phyloP scores from a whole-genome alignment of 176 grass and related monocot genomes.

The barley (Hordeum vulgare) region DNA sequence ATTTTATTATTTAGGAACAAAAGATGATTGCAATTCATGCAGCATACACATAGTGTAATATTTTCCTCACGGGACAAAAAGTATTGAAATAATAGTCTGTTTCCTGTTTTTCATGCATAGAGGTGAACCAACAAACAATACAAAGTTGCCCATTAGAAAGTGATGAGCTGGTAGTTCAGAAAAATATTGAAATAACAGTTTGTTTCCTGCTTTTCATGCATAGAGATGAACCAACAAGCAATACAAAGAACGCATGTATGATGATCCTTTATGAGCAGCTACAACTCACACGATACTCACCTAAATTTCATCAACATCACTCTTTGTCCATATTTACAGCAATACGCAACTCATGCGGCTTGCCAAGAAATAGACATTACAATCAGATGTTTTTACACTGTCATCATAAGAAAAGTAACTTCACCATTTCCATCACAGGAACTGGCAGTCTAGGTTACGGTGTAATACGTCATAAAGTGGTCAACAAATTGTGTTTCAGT shows the following conservation, averaged over 20 bases:
- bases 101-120: background rate
- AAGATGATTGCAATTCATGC: background rate
- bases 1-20: background rate
- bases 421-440: background rate
- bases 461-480: background rate
- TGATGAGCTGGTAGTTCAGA: background rate
- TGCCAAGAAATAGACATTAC: conserved; percentile 6
- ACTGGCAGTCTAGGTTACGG: background rate
- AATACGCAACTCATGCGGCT: background rate
- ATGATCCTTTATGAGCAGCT: conserved; percentile 1
- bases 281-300: background rate
- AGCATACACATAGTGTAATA: background rate
- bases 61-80: background rate
- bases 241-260: background rate
- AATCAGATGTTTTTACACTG: background rate
- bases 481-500: background rate
- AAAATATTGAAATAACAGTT: background rate
- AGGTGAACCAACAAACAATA: background rate
- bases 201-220: background rate
- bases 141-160: background rate
- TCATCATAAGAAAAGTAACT: background rate
- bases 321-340: conserved; percentile 5
- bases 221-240: background rate
- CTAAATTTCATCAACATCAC: background rate
- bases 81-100: background rate